phyloP scores from a whole-genome alignment of 768 basidiomycete species.

The Guyanaporus albipodus region DNA sequence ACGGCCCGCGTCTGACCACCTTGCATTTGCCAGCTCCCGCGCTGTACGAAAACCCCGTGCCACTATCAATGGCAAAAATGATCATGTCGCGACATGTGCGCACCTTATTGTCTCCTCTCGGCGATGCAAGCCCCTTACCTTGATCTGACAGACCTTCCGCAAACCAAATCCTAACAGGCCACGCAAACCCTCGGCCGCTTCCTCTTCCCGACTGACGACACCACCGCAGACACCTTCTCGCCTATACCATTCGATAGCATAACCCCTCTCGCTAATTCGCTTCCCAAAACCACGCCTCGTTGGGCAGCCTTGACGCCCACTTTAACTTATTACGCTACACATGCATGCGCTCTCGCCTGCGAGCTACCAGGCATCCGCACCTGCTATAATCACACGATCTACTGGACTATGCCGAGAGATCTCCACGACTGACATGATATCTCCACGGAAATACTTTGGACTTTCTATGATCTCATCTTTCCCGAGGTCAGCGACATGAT shows the following conservation, averaged over 20 bases:
- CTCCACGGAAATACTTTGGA: slow-evolving; percentile 20
- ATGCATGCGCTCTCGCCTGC: slow-evolving; percentile 19
- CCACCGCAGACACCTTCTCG: slow-evolving; percentile 34
- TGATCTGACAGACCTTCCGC: slow-evolving; percentile 29
- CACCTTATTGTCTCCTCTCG: slow-evolving; percentile 2
- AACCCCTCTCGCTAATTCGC: slow-evolving; percentile 17
- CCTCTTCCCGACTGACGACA: slow-evolving; percentile 19
- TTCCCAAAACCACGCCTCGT: slow-evolving; percentile 15
- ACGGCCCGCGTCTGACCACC: background rate
- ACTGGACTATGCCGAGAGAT: slow-evolving; percentile 12
- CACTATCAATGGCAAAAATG: slow-evolving; percentile 49
- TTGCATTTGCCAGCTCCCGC: slow-evolving; percentile 35
- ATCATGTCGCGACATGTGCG: slow-evolving; percentile 52
- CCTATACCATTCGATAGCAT: slow-evolving; percentile 34
- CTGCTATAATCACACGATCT: slow-evolving; percentile 28
- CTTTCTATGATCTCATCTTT: slow-evolving; percentile 22
- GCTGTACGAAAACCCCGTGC: slow-evolving; percentile 40
- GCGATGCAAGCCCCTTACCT: background rate
- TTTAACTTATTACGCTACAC: slow-evolving; percentile 31
- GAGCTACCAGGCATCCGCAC: slow-evolving; percentile 15
- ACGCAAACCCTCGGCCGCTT: slow-evolving; percentile 22
- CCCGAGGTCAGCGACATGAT: slow-evolving; percentile 10
- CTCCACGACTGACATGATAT: slow-evolving; percentile 27
- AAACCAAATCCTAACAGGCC: slow-evolving; percentile 27
- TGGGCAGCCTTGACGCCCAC: slow-evolving; percentile 9